Conservation (phyloP, 2,329 filamentous ascomycete species). For the Ophiostoma australiae region DNA sequence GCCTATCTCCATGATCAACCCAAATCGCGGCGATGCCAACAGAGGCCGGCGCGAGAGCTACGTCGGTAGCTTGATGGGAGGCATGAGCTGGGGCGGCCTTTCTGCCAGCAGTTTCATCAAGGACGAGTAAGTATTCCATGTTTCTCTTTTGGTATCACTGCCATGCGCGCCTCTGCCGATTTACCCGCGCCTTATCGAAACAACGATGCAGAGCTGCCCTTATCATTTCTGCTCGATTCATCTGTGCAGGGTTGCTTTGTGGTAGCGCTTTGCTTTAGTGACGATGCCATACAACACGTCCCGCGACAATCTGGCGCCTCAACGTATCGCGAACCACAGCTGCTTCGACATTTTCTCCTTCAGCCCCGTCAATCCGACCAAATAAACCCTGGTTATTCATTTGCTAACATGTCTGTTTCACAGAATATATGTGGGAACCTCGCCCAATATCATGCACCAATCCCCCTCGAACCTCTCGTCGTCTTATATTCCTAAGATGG, state of each 20-base stretch:
- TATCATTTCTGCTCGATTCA: too few species aligned
- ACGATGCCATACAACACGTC: too few species aligned
- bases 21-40: conserved; percentile 57
- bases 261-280: too few species aligned
- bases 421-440: conserved; percentile 57
- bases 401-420: neutral
- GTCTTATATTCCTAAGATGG: conserved; percentile 91
- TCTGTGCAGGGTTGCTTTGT: too few species aligned
- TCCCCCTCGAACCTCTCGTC: conserved; percentile 97
- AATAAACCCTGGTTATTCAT: neutral
- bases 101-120: conserved; percentile 95
- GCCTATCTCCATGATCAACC: conserved; percentile 62
- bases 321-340: neutral
- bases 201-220: neutral
- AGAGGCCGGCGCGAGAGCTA: conserved; percentile 58
- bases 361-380: neutral
- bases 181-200: neutral
- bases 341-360: neutral
- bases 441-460: conserved; percentile 71
- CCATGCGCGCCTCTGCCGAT: neutral
- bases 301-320: neutral
- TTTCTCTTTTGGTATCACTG: neutral
- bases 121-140: conserved; percentile 75
- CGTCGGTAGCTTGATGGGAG: conserved; percentile 64
- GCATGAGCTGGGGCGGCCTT: conserved; percentile 95